Evolutionary conservation across 2,329 filamentous ascomycete genomes (phyloP), one percentile per base, ranked within the genome.

Genomic region (Diaporthe caulivora): DNA sequence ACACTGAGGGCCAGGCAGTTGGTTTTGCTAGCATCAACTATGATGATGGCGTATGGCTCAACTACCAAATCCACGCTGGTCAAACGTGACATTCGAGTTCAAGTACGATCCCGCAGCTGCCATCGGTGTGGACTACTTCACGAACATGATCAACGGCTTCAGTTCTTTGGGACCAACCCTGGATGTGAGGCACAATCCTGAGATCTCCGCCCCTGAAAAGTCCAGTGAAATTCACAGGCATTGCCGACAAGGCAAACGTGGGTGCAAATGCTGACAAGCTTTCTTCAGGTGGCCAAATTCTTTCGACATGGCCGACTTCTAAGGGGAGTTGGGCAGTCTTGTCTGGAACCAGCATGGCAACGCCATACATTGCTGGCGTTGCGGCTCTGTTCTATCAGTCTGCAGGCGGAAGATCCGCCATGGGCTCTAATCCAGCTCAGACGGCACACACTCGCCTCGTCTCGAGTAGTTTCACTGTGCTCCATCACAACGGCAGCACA

Each of bases 321-420:
- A 62, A 76, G n/a, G 70, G 58, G 21, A 74, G 44, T 42, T 86
- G 85, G 72, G 81, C 80, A 55, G 80, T 85, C 8, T 78, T 83
- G 31, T 83, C 80, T 60, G 85, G 85, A 62, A 86, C 85, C 7
- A 84, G 82, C 9, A 86, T 86, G 84, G 81, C 83, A n/a, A 82
- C 82, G 53, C 83, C 83, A 6, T 81, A 83, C 71, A 79, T 84
- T 17, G 83, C 84, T 34, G 84, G 83, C n/a, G 78, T 80, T 53
- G 79, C 80, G 24, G 79, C 79, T 8, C 78, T 81, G 7, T 80
- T 78, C 57, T 76, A 78, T 71, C 62, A 75, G 11, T 74, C 76
- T n/a, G 72, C 74, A 40, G 79, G 78, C 37, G 78, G 80, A 6
- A 24, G 71, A 6, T 24, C 62, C 21, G 37, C 34, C 8, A 18